Base-by-base conservation (phyloP, 163 green algal species). In the Coccomyxa subellipsoidea region DNA sequence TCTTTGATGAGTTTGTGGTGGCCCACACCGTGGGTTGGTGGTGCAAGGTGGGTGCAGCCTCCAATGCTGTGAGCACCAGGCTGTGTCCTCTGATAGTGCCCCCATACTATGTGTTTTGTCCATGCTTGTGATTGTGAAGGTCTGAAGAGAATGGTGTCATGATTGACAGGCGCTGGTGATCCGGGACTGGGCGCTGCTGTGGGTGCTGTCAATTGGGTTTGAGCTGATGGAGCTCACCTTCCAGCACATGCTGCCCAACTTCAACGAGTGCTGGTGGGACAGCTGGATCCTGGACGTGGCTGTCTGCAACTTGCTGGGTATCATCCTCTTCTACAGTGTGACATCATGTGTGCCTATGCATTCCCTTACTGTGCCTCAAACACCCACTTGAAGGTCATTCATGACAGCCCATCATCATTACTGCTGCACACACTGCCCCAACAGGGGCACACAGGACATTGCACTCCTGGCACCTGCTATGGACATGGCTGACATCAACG, bases 261-360 rank as follows among this genome's bases (percentile, higher is more conserved):
- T 99, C 90, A 98, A 98, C 84, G 96, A 99, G 90, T 99, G 96
- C 87, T 99, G 96, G 96, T 98, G 95, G 93, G 80, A 47, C 87
- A 92, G 81, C 78, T 97, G 96, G 93, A 85, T 99, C 32, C 89
- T 98, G 83, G 96, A 99, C 82, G 92, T 98, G 25, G 76, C 89
- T 2, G 78, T 97, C 12, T 99, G 96, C 93, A 99, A 99, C 86
- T 86, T 84, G 29, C 76, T 96, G 2, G 90, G 90, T 79, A 90
- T 92, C 47, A 85, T 71, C 54, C 59, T 80, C 40, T n/a, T n/a
- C n/a, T n/a, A n/a, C n/a, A n/a, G n/a, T n/a, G n/a, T n/a, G n/a
- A n/a, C n/a, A 80, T 77, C 47, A 66, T 54, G 73, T 10, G 7
- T 59, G 47, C 15, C 47, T 27, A 7, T 8, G 15, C 21, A 59